These are phyloP conservation scores for Chrysosporium keratinophilum DNA, from an alignment of 2,329 filamentous ascomycete genomes.

Conservation along the genomic window DNA sequence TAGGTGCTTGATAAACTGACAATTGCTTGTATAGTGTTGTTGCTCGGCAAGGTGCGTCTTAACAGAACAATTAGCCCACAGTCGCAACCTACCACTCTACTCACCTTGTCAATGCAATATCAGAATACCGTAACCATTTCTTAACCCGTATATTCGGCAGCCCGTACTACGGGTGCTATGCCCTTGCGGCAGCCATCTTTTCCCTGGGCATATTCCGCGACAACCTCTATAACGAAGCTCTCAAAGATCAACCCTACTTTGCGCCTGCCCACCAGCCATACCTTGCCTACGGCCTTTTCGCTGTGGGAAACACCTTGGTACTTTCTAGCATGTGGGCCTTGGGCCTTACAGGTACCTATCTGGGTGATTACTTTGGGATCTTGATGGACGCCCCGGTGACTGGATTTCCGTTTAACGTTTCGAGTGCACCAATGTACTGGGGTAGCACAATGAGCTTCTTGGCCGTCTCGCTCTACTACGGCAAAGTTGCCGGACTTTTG, in stretches of 20 bases:
- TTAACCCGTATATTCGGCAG: conserved; percentile 81
- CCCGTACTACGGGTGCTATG: conserved; percentile 73
- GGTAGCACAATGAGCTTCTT: conserved; percentile 88
- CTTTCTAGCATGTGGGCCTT: conserved; percentile 82
- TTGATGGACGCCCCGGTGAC: conserved; percentile 92
- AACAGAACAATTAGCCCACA: neutral
- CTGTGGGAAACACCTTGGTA: conserved; percentile 70
- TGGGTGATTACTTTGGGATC: conserved; percentile 98
- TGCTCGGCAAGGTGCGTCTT: conserved; percentile 60
- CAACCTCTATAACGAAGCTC: conserved; percentile 72
- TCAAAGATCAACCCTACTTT: conserved; percentile 65
- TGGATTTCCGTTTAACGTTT: conserved; percentile 90
- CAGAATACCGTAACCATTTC: conserved; percentile 85
- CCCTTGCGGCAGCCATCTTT: conserved; percentile 81
- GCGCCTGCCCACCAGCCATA: conserved; percentile 57
- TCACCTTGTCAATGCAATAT: conserved; percentile 15
- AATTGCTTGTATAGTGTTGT: conserved; percentile 52
- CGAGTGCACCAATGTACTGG: conserved; percentile 89
- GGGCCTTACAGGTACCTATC: conserved; percentile 87
- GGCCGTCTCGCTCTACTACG: conserved; percentile 71
- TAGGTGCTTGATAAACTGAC: neutral
- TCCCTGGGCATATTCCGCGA: conserved; percentile 82
- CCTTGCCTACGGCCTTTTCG: conserved; percentile 61
- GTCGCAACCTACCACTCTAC: conserved; percentile 9
- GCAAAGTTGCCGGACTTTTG: conserved; percentile 74